Evolutionary conservation across 306 rosid genomes (phyloP).

Genomic region (Echinosophora koreensis): DNA sequence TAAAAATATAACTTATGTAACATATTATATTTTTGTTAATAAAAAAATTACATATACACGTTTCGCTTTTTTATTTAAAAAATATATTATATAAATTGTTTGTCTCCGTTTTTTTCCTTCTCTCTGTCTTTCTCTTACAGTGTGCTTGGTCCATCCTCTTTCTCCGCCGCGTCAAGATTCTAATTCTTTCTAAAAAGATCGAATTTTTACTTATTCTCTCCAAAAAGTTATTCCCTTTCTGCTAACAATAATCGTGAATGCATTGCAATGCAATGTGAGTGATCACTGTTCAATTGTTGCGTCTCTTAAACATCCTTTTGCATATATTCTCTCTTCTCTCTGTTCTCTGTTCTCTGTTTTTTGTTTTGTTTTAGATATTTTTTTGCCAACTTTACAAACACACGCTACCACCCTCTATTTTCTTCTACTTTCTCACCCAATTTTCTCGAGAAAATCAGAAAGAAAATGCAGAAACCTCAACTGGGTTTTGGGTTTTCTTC

Average conservation of each 20-base stretch:
- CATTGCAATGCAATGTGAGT: background rate
- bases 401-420: background rate
- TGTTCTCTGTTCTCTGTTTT: background rate
- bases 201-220: background rate
- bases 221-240: background rate
- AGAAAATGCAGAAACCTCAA: constrained; percentile 47
- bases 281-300: background rate
- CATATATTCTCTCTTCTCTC: background rate
- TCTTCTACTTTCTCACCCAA: background rate
- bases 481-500: constrained; percentile 38
- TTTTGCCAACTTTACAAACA: background rate
- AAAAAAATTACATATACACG: no score
- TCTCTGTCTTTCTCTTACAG: background rate
- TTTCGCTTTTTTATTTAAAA: background rate
- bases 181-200: constrained; percentile 5
- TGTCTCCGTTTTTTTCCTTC: background rate
- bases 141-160: background rate
- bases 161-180: constrained; percentile 48
- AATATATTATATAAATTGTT: no score
- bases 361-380: no score
- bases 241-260: background rate
- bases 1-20: no score
- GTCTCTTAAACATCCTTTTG: background rate
- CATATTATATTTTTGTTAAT: no score
- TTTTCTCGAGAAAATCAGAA: background rate